Evolutionary conservation across 768 basidiomycete genomes (phyloP).

Genomic region (Tulasnella calospora): DNA sequence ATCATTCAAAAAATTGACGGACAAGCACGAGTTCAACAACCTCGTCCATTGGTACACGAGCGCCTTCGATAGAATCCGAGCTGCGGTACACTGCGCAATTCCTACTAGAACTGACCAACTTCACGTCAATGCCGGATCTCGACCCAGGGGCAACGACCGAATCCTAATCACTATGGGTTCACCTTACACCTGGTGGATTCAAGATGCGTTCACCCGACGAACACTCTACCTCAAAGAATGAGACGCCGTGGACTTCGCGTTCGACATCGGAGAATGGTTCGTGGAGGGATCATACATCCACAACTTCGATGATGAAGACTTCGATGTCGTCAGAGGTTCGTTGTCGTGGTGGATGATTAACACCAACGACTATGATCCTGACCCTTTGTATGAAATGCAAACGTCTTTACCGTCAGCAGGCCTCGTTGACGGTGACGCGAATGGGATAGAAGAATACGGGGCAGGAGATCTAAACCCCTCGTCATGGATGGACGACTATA

Average conservation of each 20-base stretch:
- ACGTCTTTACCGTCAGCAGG: no score
- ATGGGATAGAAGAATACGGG: no score
- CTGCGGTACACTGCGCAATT: not conserved
- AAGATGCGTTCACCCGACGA: not conserved
- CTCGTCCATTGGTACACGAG: not conserved
- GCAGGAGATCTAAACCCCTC: no score
- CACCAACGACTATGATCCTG: no score
- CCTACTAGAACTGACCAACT: not conserved
- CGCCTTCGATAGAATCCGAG: not conserved
- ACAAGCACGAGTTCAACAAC: not conserved
- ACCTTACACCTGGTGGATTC: not conserved
- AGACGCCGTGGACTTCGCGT: not conserved
- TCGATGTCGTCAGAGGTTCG: not conserved
- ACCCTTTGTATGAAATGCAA: no score
- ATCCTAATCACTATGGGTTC: not conserved
- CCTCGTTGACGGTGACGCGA: no score
- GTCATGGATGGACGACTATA: no score
- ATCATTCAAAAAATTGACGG: not conserved
- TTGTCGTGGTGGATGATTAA: not conserved
- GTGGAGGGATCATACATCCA: not conserved
- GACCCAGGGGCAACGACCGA: not conserved
- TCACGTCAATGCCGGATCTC: not conserved
- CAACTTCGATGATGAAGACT: not conserved
- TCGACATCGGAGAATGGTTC: not conserved
- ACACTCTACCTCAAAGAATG: not conserved